Percentiles rank a stretch among this genome's conserved stretches.
These are phyloP conservation scores for Sugiyamaella novakii DNA, from an alignment of 1,139 yeast species.

Conservation along the genomic window DNA sequence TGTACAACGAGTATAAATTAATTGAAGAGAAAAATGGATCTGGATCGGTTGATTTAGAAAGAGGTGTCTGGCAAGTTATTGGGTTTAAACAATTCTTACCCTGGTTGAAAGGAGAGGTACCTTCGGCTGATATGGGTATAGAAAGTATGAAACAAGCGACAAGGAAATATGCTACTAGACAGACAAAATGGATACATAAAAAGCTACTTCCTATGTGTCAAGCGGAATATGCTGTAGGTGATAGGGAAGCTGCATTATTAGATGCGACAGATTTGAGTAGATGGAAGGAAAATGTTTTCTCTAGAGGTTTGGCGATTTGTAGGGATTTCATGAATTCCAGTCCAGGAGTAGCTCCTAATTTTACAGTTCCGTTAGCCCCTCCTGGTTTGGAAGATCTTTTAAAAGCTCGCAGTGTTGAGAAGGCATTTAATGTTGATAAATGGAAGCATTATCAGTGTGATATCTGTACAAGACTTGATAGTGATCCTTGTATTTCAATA, in stretches of 20 bases:
- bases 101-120: slow-evolving; percentile 53
- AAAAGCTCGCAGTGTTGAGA: slow-evolving; percentile 30
- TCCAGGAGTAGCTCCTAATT: slow-evolving; percentile 12
- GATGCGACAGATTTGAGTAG: slow-evolving; percentile 70
- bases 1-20: slow-evolving; percentile 44
- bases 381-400: slow-evolving; percentile 45
- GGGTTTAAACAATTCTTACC: slow-evolving; percentile 94
- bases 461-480: slow-evolving; percentile 60
- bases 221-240: slow-evolving; percentile 50
- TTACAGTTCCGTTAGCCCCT: slow-evolving; percentile 49
- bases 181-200: slow-evolving; percentile 89
- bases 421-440: slow-evolving; percentile 43
- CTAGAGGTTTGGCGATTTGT: slow-evolving; percentile 58
- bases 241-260: slow-evolving; percentile 66
- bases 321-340: slow-evolving; percentile 44
- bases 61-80: slow-evolving; percentile 64
- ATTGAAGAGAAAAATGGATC: slow-evolving; percentile 38
- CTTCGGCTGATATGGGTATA: slow-evolving; percentile 49
- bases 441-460: slow-evolving; percentile 77
- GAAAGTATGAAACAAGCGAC: slow-evolving; percentile 83
- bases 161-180: slow-evolving; percentile 82
- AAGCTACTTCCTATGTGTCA: slow-evolving; percentile 64
- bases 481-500: slow-evolving; percentile 62
- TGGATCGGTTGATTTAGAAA: slow-evolving; percentile 50
- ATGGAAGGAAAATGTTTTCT: slow-evolving; percentile 62